Base-by-base conservation (phyloP, 768 basidiomycete genomes). In the Tricholoma terreum region DNA sequence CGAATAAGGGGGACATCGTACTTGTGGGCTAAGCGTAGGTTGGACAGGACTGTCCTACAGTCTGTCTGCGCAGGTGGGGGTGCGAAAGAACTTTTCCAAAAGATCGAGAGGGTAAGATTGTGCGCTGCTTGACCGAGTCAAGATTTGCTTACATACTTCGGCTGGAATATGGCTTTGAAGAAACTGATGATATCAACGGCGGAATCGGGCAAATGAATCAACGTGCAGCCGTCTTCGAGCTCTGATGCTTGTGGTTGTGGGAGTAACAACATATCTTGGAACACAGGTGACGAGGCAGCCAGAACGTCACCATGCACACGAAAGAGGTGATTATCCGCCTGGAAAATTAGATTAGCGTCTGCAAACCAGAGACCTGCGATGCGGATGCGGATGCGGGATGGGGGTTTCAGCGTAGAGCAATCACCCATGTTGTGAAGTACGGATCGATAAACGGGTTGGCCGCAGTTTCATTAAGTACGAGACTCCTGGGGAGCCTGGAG, bases 331-430 rank as follows among this genome's bases (percentile, higher is more conserved):
- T 54, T 55, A 33, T 59, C 63, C 19, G 65, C 63, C 17, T 61
- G 35, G 11, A 66, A 57, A 4, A 66, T 52, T 19, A 58, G 24
- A 14, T 58, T 55, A 40, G 59, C 67, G 69, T 24, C 84, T 21
- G 60, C 52, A 45, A 63, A 62, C 65, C 61, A 66, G 4, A 66
- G 59, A 21, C 56, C 59, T 34, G 10, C 24, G 27, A 65, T 63
- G 19, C 64, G 11, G 19, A 65, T 63, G 19, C 64, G 11, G 19
- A 34, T 30, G 57, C 52, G 10, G 57, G 45, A 58, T 58, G 24
- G 3, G 6, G 24, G 24, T 27, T 27, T 6, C 24, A 27, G 24
- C 6, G 24, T 27, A n/a, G n/a, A n/a, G n/a, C n/a, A n/a, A n/a
- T n/a, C n/a, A 27, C 24, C 24, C 24, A 27, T 27, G 24, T 27